Evolutionary conservation across 1,284 basidiomycete species (phyloP).

Genomic region (Puccinia novopanici): DNA sequence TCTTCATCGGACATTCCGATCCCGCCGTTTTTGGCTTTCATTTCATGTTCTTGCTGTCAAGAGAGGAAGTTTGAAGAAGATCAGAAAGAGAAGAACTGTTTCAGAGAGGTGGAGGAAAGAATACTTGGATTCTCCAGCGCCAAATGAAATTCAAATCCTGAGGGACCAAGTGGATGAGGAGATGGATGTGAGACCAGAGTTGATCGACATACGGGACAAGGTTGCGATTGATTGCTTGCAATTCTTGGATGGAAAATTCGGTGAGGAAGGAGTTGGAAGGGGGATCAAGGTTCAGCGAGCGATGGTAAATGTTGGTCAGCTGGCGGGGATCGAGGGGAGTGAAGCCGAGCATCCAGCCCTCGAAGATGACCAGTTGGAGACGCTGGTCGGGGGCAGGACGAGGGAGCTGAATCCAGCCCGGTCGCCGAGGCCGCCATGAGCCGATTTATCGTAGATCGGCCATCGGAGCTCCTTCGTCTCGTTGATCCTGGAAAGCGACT

Average conservation of each 20-base stretch:
- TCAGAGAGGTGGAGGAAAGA: not conserved
- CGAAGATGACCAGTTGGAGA: slow-evolving; percentile 39
- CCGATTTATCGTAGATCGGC: slow-evolving; percentile 46
- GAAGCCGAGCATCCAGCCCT: slow-evolving; percentile 50
- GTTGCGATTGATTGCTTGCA: slow-evolving; percentile 28
- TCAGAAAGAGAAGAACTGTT: not conserved
- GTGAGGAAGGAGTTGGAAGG: slow-evolving; percentile 20
- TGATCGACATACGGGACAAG: slow-evolving; percentile 1
- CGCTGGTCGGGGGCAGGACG: not conserved
- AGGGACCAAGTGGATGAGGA: slow-evolving; percentile 32
- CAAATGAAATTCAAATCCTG: slow-evolving; percentile 31
- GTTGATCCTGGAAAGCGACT: slow-evolving; percentile 32
- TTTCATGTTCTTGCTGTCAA: slow-evolving; percentile 43
- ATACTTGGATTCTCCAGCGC: slow-evolving; percentile 42
- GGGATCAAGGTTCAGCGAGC: not conserved
- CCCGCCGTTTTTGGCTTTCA: slow-evolving; percentile 36
- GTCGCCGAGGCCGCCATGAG: slow-evolving; percentile 31
- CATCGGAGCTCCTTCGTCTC: not conserved
- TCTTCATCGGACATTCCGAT: slow-evolving; percentile 39
- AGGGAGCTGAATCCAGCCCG: not conserved
- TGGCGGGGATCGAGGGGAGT: not conserved
- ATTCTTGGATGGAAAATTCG: slow-evolving; percentile 11
- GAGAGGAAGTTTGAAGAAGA: too few species aligned
- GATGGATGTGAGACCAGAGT: slow-evolving; percentile 29
- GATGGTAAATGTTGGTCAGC: slow-evolving; percentile 11